A percentile compares a stretch with the other conserved stretches of the same genome.
Evolutionary conservation across 257 asterid genomes (phyloP).

Genomic region (Dorcoceras hygrometricum): DNA sequence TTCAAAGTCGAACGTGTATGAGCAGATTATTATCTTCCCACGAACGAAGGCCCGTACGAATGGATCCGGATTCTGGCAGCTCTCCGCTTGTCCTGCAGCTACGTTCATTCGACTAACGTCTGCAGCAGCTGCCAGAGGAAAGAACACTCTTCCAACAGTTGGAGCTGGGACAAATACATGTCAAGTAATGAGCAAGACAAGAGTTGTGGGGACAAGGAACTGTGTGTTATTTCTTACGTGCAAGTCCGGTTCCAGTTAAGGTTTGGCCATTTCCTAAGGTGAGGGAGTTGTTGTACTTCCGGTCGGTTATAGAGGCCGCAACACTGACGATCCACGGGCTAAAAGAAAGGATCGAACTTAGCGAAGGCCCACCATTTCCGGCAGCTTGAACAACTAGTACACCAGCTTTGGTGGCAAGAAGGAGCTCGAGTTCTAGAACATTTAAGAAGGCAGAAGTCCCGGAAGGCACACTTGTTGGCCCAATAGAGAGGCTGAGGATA

Average conservation of each 20-base stretch:
- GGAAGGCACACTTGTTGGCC: constrained; percentile 54
- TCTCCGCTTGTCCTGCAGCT: constrained; percentile 42
- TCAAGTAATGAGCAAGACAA: not conserved
- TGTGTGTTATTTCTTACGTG: constrained; percentile 38
- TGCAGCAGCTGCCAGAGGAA: constrained; percentile 61
- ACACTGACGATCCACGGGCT: constrained; percentile 74
- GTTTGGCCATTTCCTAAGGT: constrained; percentile 47
- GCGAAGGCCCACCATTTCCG: constrained; percentile 67
- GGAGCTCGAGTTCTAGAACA: constrained; percentile 56
- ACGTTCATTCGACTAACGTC: constrained; percentile 48
- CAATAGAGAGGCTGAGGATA: constrained; percentile 63
- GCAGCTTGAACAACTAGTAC: constrained; percentile 70
- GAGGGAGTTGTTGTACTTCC: constrained; percentile 49
- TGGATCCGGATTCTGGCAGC: constrained; percentile 53
- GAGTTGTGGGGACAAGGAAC: not conserved
- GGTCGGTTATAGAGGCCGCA: constrained; percentile 61
- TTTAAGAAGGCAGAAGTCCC: constrained; percentile 57
- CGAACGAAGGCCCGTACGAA: constrained; percentile 46
- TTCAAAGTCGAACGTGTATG: constrained; percentile 52
- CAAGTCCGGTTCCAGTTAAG: constrained; percentile 48
- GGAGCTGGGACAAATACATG: constrained; percentile 45
- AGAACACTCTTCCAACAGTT: constrained; percentile 39
- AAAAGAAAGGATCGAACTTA: constrained; percentile 56
- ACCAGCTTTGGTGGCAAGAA: constrained; percentile 61
- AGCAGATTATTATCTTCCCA: constrained; percentile 62